phyloP scores from a whole-genome alignment of 495 filamentous ascomycete genomes.

The Platismatia glauca region DNA sequence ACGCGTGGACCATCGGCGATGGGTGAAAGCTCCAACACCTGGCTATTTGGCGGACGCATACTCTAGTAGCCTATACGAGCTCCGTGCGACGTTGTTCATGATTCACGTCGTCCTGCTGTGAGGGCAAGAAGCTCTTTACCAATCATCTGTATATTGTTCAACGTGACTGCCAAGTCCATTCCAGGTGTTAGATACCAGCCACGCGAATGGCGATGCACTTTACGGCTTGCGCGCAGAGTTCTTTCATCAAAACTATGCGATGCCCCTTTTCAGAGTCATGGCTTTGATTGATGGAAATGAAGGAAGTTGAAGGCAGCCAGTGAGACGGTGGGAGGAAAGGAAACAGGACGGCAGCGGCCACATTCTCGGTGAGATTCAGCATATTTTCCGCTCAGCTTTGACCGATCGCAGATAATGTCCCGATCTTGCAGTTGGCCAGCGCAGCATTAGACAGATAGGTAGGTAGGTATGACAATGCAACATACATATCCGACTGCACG shows the following conservation, averaged over 20 bases:
- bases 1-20: background rate
- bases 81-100: background rate
- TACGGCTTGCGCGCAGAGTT: background rate
- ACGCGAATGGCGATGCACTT: background rate
- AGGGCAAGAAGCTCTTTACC: background rate
- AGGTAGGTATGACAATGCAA: background rate
- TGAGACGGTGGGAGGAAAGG: background rate
- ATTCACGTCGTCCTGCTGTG: background rate
- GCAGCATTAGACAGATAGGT: too few species aligned
- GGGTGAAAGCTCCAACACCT: background rate
- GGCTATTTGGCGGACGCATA: background rate
- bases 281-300: background rate
- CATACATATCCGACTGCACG: background rate
- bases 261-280: background rate
- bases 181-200: background rate
- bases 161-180: background rate
- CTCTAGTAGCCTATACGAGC: background rate
- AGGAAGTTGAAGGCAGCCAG: background rate
- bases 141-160: background rate
- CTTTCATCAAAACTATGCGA: background rate
- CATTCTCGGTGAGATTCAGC: background rate
- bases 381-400: background rate
- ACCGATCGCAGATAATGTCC: background rate
- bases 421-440: background rate
- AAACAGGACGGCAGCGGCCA: background rate